These are phyloP conservation scores for Schizophyllum amplum DNA, from an alignment of 1,284 basidiomycete genomes.

Conservation along the genomic window DNA sequence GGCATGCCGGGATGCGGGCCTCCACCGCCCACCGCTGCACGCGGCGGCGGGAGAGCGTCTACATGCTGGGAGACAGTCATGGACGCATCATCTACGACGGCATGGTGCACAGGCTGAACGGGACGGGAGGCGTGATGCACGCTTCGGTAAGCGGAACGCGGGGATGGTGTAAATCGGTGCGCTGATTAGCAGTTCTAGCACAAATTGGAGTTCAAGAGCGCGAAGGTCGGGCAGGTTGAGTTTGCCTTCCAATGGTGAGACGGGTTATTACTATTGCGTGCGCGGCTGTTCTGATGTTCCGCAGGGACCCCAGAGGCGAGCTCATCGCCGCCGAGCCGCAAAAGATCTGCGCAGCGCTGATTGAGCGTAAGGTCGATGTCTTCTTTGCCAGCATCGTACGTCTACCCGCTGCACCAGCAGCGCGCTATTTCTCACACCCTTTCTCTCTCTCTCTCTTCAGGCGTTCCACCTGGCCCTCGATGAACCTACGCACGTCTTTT, in stretches of 20 bases:
- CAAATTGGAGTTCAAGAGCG: neutral
- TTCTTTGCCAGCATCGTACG: neutral
- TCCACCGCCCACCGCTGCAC: neutral
- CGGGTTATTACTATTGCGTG: neutral
- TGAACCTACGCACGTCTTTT: neutral
- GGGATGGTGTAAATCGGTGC: neutral
- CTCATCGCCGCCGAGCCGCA: neutral
- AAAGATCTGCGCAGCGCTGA: neutral
- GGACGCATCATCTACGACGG: neutral
- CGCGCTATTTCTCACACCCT: too few species aligned
- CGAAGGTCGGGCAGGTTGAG: neutral
- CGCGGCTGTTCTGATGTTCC: neutral
- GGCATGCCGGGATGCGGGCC: neutral
- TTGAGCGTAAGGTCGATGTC: neutral
- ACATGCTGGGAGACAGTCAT: neutral
- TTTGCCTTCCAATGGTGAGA: neutral
- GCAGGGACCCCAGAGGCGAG: neutral
- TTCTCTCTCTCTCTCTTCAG: neutral
- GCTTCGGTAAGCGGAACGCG: neutral
- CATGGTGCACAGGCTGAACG: neutral
- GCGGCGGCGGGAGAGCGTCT: neutral
- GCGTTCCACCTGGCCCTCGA: neutral
- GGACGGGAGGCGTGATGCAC: neutral
- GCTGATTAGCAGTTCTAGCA: neutral
- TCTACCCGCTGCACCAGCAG: neutral